Evolutionary conservation across 2,329 filamentous ascomycete species (phyloP).

Genomic region (Phialemoniopsis sp.): DNA sequence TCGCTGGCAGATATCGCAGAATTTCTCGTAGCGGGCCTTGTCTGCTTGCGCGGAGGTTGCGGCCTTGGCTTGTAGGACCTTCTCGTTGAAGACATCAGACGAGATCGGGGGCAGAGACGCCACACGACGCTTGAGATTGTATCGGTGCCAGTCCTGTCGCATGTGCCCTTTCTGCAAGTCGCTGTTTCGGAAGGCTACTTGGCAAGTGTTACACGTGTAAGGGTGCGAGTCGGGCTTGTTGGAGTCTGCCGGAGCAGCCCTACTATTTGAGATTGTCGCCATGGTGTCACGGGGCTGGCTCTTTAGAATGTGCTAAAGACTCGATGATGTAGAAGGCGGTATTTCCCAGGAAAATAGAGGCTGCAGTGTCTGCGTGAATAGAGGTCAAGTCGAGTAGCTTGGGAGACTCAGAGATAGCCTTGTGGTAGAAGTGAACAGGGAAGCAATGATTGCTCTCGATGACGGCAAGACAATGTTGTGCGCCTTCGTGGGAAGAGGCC

Average conservation of each 20-base stretch:
- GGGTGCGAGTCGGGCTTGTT: constrained; percentile 53
- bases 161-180: constrained; percentile 94
- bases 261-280: constrained; percentile 41
- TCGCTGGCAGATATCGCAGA: constrained; percentile 79
- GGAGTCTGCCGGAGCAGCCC: constrained; percentile 18
- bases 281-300: constrained; percentile 24
- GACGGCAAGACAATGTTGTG: no score
- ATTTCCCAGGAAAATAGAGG: no score
- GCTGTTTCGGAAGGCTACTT: constrained; percentile 91
- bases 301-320: no score
- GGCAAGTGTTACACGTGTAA: constrained; percentile 97
- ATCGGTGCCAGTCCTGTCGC: constrained; percentile 99
- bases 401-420: no score
- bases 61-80: constrained; percentile 88
- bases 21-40: constrained; percentile 82
- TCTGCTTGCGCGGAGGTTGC: constrained; percentile 79
- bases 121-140: constrained; percentile 93
- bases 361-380: no score
- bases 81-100: constrained; percentile 91
- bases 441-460: no score
- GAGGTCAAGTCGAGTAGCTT: no score
- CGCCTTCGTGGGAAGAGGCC: no score
- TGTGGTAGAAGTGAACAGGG: no score
- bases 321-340: no score
- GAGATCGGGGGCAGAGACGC: constrained; percentile 86